phyloP scores from a whole-genome alignment of 2,329 filamentous ascomycete species.

The Cryphonectria naterciae region DNA sequence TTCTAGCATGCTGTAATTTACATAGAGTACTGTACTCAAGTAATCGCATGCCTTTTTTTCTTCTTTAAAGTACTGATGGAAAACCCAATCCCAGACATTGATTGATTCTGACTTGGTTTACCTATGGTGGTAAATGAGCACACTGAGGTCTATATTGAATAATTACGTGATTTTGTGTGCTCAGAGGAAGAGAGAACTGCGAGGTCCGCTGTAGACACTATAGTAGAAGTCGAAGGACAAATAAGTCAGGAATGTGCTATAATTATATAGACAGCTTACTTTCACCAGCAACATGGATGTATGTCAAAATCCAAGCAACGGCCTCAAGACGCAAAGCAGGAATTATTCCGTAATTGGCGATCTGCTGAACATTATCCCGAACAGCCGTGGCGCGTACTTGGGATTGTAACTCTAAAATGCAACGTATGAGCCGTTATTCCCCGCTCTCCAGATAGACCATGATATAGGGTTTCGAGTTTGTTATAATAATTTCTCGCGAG shows the following conservation, averaged over 20 bases:
- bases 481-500: neutral
- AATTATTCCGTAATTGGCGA: constrained; percentile 1
- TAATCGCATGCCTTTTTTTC: no score
- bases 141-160: no score
- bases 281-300: neutral
- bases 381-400: constrained; percentile 1
- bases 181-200: no score
- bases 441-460: neutral
- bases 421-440: constrained; percentile 4
- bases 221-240: no score
- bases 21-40: no score
- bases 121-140: neutral
- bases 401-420: constrained; percentile 12
- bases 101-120: neutral
- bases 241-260: no score
- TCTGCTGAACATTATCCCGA: constrained; percentile 2
- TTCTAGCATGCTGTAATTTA: no score
- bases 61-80: no score
- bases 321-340: neutral
- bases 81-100: no score
- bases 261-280: neutral
- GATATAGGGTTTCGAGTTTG: neutral
- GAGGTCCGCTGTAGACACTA: no score
- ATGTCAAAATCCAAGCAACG: neutral
- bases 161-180: no score